A percentile compares a stretch with the other conserved stretches of the same genome.
phyloP scores from a whole-genome alignment of 495 filamentous ascomycete species.

The Talaromyces borbonicus region DNA sequence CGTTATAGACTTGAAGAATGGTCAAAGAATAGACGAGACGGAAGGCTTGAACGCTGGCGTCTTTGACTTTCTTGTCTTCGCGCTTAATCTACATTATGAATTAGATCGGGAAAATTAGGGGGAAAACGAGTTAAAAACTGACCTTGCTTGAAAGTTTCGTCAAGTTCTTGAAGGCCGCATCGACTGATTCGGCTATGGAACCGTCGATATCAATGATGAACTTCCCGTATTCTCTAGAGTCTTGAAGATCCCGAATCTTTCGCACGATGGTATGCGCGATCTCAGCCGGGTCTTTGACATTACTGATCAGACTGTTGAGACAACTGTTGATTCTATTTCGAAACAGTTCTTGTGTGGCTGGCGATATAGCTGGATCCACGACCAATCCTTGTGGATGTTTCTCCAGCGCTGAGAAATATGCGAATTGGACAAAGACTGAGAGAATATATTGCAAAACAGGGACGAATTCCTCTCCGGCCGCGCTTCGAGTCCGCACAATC shows the following conservation, averaged over 20 bases:
- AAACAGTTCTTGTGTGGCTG: constrained; percentile 56
- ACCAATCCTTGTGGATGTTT: neutral
- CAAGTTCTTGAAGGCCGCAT: constrained; percentile 54
- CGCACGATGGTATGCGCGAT: constrained; percentile 43
- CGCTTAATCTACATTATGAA: constrained; percentile 26
- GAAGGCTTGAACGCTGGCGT: constrained; percentile 45
- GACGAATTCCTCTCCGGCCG: constrained; percentile 24
- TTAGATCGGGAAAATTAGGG: neutral
- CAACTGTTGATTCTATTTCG: constrained; percentile 56
- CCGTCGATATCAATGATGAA: constrained; percentile 54
- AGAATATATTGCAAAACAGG: constrained; percentile 30
- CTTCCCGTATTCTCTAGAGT: constrained; percentile 31
- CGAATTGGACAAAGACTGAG: constrained; percentile 32
- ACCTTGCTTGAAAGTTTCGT: constrained; percentile 57
- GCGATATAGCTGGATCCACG: constrained; percentile 40
- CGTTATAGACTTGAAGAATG: constrained; percentile 81
- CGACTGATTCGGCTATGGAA: constrained; percentile 47
- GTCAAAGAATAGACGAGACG: constrained; percentile 77
- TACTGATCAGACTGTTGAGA: constrained; percentile 59
- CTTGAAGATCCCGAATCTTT: constrained; percentile 36
- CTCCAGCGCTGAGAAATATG: constrained; percentile 22
- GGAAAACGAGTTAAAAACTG: constrained; percentile 10
- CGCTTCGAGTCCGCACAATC: constrained; percentile 31
- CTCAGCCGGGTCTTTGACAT: constrained; percentile 41
- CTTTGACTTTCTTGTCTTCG: constrained; percentile 13